Base-by-base conservation (phyloP, 192 early-diverging fungal species). In the Mortierella hygrophila region DNA sequence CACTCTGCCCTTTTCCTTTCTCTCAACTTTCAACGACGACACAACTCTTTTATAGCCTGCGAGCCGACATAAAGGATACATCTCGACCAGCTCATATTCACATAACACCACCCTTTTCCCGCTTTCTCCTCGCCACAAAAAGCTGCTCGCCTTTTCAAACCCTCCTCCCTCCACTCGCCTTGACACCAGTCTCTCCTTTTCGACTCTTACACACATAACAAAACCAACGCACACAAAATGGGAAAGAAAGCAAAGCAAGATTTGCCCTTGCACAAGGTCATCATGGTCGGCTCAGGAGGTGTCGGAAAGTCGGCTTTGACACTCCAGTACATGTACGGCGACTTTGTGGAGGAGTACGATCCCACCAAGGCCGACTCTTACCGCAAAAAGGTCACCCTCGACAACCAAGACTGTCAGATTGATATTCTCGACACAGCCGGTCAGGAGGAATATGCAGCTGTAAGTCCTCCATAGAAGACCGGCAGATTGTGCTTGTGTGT, bases 331-430 rank as follows among this genome's bases (percentile, higher is more conserved):
- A 94, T 96, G 96, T 97, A 97, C 74, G 96, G 97, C 74, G 96
- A 97, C 90, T 97, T 97, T 90, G 94, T 96, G 72, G 96, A 97
- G 89, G 96, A 97, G 83, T 97, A 97, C 89, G 97, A 97, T 83
- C 97, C 97, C 37, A 97, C 97, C 54, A 97, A 97, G 82, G 97
- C 96, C 68, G 97, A 97, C 85, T 95, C 93, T 42, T 97, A 97
- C 89, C 91, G 95, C 44, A 97, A 97, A 87, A 97, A 97, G 88
- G 91, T 95, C 49, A 80, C 88, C 32, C 94, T 89, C 54, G 96
- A 97, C 80, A 88, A 87, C 29, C 91, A 92, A 38, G 96, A 97
- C 72, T 96, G 95, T 80, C 94, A 96, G 72, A 94, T 97, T 79
- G 97, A 97, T 86, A 97, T 97, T 83, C 90, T 97, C 35, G 97